A percentile compares a stretch with the other conserved stretches of the same genome.
Conservation (phyloP, 805 yeast genomes). For the Maudiozyma bulderi region DNA sequence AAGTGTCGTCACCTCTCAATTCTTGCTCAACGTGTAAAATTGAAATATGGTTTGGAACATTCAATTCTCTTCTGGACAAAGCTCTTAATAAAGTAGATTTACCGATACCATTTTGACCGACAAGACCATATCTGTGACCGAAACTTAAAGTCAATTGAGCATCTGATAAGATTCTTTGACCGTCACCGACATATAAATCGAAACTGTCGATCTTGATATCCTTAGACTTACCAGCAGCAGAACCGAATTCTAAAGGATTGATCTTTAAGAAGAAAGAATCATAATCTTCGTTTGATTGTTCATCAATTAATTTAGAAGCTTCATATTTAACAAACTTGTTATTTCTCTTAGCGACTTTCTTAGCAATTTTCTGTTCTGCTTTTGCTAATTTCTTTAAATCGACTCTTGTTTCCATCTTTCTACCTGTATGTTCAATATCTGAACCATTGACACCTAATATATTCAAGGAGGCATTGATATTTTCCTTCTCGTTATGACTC, state of each 20-base stretch:
- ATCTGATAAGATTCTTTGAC: slow-evolving; percentile 83
- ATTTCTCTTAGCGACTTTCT: slow-evolving; percentile 83
- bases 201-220: slow-evolving; percentile 89
- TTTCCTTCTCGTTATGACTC: slow-evolving; percentile 53
- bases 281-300: slow-evolving; percentile 60
- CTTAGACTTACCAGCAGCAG: slow-evolving; percentile 91
- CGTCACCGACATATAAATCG: slow-evolving; percentile 92
- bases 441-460: slow-evolving; percentile 65
- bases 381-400: slow-evolving; percentile 94
- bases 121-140: slow-evolving; percentile 94
- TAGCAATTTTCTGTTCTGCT: slow-evolving; percentile 95
- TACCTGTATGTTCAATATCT: slow-evolving; percentile 86
- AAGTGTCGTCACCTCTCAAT: slow-evolving; percentile 82
- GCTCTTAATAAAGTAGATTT: slow-evolving; percentile 90
- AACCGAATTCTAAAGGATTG: slow-evolving; percentile 86
- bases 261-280: slow-evolving; percentile 92
- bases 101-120: slow-evolving; percentile 99
- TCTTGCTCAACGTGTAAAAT: slow-evolving; percentile 97
- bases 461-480: slow-evolving; percentile 65
- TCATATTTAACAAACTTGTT: slow-evolving; percentile 81
- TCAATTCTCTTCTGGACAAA: slow-evolving; percentile 82
- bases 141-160: slow-evolving; percentile 78
- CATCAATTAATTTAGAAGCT: slow-evolving; percentile 81
- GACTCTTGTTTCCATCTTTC: slow-evolving; percentile 86
- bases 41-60: slow-evolving; percentile 91